Evolutionary conservation across 805 yeast genomes (phyloP), one percentile per base, ranked within the genome.

Genomic region (Schwanniomyces yamadae): DNA sequence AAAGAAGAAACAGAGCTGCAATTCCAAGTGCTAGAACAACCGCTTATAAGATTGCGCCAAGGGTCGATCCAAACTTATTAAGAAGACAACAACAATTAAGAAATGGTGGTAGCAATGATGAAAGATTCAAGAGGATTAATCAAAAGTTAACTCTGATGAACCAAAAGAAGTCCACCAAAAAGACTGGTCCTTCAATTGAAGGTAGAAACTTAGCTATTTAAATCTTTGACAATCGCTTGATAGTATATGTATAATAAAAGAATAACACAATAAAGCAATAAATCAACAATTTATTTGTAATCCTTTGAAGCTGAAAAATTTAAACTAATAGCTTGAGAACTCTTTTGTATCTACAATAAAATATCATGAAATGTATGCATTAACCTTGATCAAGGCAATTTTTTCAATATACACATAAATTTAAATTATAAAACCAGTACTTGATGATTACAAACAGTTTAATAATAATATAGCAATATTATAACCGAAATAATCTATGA

Each of bases 1-100:
- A 81, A 46, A 77, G 96, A 62, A 78, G 96, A 63, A 85, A 85
- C 61, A 77, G 98, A 60, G 97, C 98, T 4, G 95, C 95, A 25
- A 91, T 93, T 33, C 98, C 98, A n/a, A 80, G 83, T 23, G 89
- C 91, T 29, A 77, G 93, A 44, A 83, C 93, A 3, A 78, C 88
- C 10, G 95, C 91, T 40, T 90, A 87, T 68, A 84, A 83, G 52
- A 81, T 85, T 54, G 98, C 97, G 1, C 98, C 98, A 37, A 80
- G 73, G 54, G 84, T 84, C 44, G 79, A 76, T 50, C 57, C 80
- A 28, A 71, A 69, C 42, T 57, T 57, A 44, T 60, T 75, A 49
- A 63, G 63, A 54, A 68, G 63, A 46, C n/a, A n/a, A n/a, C 69
- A 63, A 41, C 69, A 61, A 52, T 52, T 64, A 25, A 63, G 63